Evolutionary conservation across 352 stramenopile genomes (phyloP).

Genomic region (Pythium periplocum): DNA sequence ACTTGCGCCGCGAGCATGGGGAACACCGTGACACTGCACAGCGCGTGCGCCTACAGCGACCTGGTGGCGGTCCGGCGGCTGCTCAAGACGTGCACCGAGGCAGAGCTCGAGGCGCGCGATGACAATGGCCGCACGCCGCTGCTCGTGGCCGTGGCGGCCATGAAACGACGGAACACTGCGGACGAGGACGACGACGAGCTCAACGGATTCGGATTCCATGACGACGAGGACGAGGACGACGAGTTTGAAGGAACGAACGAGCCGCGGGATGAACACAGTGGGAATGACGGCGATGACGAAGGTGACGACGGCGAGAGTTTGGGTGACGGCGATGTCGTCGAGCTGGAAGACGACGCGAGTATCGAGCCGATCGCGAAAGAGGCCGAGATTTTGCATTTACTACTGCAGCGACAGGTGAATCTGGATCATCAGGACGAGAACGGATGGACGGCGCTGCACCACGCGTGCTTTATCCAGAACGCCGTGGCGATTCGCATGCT

Average conservation of each 20-base stretch:
- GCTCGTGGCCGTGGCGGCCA: slow-evolving; percentile 58
- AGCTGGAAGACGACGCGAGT: slow-evolving; percentile 42
- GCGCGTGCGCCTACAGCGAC: slow-evolving; percentile 72
- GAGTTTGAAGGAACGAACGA: slow-evolving; percentile 1
- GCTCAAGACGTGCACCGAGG: slow-evolving; percentile 50
- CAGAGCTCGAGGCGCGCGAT: slow-evolving; percentile 67
- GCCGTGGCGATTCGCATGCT: slow-evolving; percentile 68
- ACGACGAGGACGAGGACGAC: slow-evolving; percentile 23
- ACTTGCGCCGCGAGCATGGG: slow-evolving; percentile 35
- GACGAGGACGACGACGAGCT: slow-evolving; percentile 34
- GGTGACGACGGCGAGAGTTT: slow-evolving; percentile 11
- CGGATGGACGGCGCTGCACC: slow-evolving; percentile 75
- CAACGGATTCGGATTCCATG: slow-evolving; percentile 33
- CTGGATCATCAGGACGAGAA: slow-evolving; percentile 82
- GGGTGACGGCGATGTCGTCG: slow-evolving; percentile 37
- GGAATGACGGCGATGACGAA: neutral
- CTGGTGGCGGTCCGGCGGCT: slow-evolving; percentile 47
- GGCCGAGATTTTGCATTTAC: slow-evolving; percentile 68
- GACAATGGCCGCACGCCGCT: slow-evolving; percentile 73
- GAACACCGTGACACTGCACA: slow-evolving; percentile 79
- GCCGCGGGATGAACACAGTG: neutral
- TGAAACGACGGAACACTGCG: slow-evolving; percentile 35
- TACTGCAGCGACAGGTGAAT: slow-evolving; percentile 69
- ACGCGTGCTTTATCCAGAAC: slow-evolving; percentile 78
- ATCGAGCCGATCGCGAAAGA: slow-evolving; percentile 61